A percentile compares a stretch with the other conserved stretches of the same genome.
phyloP scores from a whole-genome alignment of 1,139 yeast species.

The Suhomyces kunorum region DNA sequence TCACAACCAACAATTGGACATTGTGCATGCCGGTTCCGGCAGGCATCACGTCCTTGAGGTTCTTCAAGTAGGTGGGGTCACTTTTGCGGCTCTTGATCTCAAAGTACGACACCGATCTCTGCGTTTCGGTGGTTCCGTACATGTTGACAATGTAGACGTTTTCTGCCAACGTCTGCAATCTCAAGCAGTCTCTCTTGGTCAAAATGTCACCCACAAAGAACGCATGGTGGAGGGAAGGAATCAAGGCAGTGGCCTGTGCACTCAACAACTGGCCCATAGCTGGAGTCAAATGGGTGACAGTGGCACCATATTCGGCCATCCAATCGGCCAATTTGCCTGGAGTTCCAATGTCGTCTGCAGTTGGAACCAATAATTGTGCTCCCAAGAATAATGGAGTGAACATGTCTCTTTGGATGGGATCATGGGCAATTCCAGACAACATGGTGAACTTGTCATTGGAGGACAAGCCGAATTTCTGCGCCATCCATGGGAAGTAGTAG shows the following conservation, averaged over 20 bases:
- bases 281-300: slow-evolving; percentile 96
- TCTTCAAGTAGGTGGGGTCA: slow-evolving; percentile 74
- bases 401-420: slow-evolving; percentile 98
- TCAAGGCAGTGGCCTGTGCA: slow-evolving; percentile 92
- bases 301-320: slow-evolving; percentile 90
- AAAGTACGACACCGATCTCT: slow-evolving; percentile 92
- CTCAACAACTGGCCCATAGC: slow-evolving; percentile 98
- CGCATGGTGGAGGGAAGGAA: slow-evolving; percentile 88
- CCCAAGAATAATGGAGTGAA: slow-evolving; percentile 96
- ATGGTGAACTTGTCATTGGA: slow-evolving; percentile 89
- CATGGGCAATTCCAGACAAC: slow-evolving; percentile 99
- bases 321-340: slow-evolving; percentile 97
- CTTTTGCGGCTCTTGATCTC: slow-evolving; percentile 74
- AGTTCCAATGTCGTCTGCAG: slow-evolving; percentile 96
- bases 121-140: slow-evolving; percentile 99
- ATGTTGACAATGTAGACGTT: slow-evolving; percentile 91
- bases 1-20: slow-evolving; percentile 91
- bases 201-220: slow-evolving; percentile 97
- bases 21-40: slow-evolving; percentile 98
- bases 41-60: slow-evolving; percentile 94
- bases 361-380: slow-evolving; percentile 89
- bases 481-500: slow-evolving; percentile 99
- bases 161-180: slow-evolving; percentile 87
- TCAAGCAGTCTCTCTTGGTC: slow-evolving; percentile 93
- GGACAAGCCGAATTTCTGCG: slow-evolving; percentile 73